Conservation (phyloP, 805 yeast species). For the Brettanomyces anomalus region DNA sequence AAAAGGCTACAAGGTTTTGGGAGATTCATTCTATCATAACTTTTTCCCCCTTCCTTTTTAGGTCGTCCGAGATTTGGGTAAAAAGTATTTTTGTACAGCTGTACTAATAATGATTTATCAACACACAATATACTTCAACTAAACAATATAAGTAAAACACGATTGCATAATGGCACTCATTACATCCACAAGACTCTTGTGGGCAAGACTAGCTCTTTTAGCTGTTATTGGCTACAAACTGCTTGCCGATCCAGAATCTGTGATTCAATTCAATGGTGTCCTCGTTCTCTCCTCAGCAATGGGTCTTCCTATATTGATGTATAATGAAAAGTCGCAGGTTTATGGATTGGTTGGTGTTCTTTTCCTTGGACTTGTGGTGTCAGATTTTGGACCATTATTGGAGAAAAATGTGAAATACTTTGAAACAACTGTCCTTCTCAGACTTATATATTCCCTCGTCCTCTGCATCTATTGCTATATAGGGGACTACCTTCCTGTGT, state of each 20-base stretch:
- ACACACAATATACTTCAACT: no score
- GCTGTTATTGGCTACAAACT: conserved; percentile 16
- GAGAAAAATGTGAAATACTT: conserved; percentile 39
- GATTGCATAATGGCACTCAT: conserved; percentile 20
- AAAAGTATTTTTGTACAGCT: no score
- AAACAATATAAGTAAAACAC: no score
- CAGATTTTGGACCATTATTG: conserved; percentile 53
- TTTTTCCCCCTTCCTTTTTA: no score
- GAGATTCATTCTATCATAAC: no score
- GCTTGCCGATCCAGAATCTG: conserved; percentile 16
- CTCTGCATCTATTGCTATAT: conserved; percentile 42
- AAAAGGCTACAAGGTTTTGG: no score
- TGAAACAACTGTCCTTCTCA: conserved; percentile 50
- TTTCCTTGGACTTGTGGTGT: conserved; percentile 33
- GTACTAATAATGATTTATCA: no score
- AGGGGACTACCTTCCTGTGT: conserved; percentile 35
- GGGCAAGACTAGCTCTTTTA: conserved; percentile 14
- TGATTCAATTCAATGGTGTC: conserved; percentile 23
- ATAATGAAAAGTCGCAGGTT: conserved; percentile 24
- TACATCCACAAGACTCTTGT: conserved; percentile 17
- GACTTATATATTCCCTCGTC: conserved; percentile 41
- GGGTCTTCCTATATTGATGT: conserved; percentile 25
- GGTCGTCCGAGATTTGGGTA: no score
- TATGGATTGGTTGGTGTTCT: conserved; percentile 42
- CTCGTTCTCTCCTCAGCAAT: conserved; percentile 21